Evolutionary conservation across 768 basidiomycete species (phyloP).

Genomic region (Tulasnella calospora): DNA sequence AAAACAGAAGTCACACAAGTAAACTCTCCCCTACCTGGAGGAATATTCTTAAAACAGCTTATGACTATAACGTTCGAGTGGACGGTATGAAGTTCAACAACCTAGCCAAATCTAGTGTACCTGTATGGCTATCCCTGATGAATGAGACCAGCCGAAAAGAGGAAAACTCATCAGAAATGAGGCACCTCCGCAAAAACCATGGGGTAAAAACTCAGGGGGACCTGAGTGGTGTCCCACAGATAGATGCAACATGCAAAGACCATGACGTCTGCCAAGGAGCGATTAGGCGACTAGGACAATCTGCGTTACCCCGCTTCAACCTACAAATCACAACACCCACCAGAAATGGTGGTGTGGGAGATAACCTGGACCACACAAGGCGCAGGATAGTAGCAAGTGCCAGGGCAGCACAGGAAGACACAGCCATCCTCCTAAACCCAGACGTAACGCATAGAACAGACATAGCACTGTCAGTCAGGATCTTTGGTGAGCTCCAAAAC

Average conservation of each 20-base stretch:
- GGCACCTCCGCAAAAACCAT: not conserved
- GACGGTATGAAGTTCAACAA: not conserved
- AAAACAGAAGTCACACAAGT: not conserved
- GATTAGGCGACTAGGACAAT: not conserved
- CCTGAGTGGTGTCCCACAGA: not conserved
- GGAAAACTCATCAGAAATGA: not conserved
- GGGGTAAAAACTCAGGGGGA: not conserved
- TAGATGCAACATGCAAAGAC: not conserved
- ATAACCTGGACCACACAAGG: not conserved
- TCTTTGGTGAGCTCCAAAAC: not conserved
- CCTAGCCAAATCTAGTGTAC: not conserved
- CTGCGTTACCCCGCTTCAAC: not conserved
- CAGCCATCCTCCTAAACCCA: constrained; percentile 6
- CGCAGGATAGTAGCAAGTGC: not conserved
- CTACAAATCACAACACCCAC: not conserved
- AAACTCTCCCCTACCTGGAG: not conserved
- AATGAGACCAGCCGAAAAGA: not conserved
- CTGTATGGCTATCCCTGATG: not conserved
- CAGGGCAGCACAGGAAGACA: not conserved
- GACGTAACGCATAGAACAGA: constrained; percentile 14
- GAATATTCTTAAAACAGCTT: not conserved
- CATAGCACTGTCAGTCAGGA: not conserved
- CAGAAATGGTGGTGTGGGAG: not conserved
- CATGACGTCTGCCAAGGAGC: not conserved
- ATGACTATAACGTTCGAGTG: not conserved